Conservation (phyloP, 1,139 yeast genomes). For the Kodamaea sp. region DNA sequence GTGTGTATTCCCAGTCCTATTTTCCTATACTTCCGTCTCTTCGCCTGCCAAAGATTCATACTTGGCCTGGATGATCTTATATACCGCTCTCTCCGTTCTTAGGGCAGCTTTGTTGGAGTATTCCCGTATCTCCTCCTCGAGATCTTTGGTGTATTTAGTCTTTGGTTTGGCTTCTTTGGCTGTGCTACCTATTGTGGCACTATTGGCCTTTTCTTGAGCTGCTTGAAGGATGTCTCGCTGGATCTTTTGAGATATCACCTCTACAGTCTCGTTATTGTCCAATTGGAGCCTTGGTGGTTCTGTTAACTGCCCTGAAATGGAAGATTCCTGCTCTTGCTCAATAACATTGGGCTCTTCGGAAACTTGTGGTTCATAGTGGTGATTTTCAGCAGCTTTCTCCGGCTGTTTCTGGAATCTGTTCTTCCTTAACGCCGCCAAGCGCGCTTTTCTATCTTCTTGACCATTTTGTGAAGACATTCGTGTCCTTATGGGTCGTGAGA, state of each 20-base stretch:
- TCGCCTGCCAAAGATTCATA: slow-evolving; percentile 11
- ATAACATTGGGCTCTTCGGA: slow-evolving; percentile 3
- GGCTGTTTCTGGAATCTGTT: slow-evolving; percentile 12
- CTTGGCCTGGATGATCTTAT: slow-evolving; percentile 26
- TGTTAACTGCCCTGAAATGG: neutral
- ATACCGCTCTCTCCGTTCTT: slow-evolving; percentile 32
- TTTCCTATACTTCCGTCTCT: too few relatives aligned
- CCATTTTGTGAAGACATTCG: neutral
- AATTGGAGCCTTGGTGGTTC: slow-evolving; percentile 13
- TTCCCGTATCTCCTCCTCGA: slow-evolving; percentile 30
- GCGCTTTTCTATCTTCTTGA: slow-evolving; percentile 21
- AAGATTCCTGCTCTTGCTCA: slow-evolving; percentile 19
- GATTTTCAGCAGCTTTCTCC: neutral
- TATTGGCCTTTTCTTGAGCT: slow-evolving; percentile 19
- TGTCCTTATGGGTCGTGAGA: too few relatives aligned
- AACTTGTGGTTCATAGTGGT: neutral
- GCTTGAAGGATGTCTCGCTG: slow-evolving; percentile 24
- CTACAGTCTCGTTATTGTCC: slow-evolving; percentile 27
- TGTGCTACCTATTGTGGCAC: slow-evolving; percentile 4
- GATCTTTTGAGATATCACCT: slow-evolving; percentile 25
- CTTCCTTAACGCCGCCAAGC: slow-evolving; percentile 26
- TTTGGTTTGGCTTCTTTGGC: slow-evolving; percentile 8
- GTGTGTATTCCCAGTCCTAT: too few relatives aligned
- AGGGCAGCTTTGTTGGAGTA: slow-evolving; percentile 30
- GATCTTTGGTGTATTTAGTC: slow-evolving; percentile 24